Percentiles rank a stretch among this genome's conserved stretches.
Evolutionary conservation across 345 rosid genomes (phyloP).

Genomic region (Eucalyptus rudis): DNA sequence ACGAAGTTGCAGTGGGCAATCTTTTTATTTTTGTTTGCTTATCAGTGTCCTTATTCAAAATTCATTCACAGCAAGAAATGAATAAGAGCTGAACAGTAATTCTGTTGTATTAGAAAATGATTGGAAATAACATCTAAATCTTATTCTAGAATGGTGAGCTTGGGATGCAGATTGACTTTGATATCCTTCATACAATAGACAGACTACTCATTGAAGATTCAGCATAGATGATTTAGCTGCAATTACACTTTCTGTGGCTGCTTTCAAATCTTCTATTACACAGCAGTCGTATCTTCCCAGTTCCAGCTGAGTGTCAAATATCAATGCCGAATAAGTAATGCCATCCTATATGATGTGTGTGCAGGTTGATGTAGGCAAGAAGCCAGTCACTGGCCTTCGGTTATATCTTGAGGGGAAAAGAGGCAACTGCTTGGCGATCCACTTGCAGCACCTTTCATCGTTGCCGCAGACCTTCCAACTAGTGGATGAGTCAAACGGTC

Average conservation of each 20-base stretch:
- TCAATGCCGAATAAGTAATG: background rate
- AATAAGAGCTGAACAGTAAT: background rate
- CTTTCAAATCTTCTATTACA: background rate
- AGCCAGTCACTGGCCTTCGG: slow-evolving; percentile 39
- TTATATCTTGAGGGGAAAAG: slow-evolving; percentile 37
- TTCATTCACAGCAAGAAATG: background rate
- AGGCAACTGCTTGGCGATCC: slow-evolving; percentile 33
- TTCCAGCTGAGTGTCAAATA: background rate
- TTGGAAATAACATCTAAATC: background rate
- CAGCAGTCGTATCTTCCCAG: background rate
- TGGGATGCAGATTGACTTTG: background rate
- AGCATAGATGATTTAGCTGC: background rate
- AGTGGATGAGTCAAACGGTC: slow-evolving; percentile 5
- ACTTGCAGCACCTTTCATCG: slow-evolving; percentile 41
- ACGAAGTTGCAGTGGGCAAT: background rate
- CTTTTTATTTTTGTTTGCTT: background rate
- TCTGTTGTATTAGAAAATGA: background rate
- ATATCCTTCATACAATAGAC: background rate
- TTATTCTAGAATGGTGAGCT: background rate
- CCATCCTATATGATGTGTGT: background rate
- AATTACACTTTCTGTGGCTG: background rate
- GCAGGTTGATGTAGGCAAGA: slow-evolving; percentile 40
- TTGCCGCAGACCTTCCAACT: slow-evolving; percentile 37
- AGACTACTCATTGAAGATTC: background rate
- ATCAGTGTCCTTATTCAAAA: background rate